A percentile compares a stretch with the other conserved stretches of the same genome.
Conservation (phyloP, 192 early-diverging fungal species). For the Bifiguratus adelaidae region DNA sequence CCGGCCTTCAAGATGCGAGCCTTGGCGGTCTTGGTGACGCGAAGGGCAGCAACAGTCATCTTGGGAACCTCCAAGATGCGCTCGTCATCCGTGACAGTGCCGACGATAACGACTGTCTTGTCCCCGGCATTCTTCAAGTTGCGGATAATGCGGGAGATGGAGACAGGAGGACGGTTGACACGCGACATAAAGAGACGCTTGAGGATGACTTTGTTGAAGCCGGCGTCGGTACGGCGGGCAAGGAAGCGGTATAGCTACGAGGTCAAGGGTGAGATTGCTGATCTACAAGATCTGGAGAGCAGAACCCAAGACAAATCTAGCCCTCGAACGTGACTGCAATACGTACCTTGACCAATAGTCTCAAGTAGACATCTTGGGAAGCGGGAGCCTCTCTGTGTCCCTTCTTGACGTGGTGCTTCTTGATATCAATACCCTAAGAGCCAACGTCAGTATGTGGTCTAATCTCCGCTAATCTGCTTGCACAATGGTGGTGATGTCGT, state of each 20-base stretch:
- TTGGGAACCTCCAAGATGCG: conserved; percentile 90
- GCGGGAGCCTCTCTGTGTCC: conserved; percentile 78
- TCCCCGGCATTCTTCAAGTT: conserved; percentile 68
- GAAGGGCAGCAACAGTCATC: conserved; percentile 90
- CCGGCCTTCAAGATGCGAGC: conserved; percentile 98
- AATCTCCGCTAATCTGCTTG: too few species aligned
- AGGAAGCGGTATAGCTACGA: conserved; percentile 94
- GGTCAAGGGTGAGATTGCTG: neutral
- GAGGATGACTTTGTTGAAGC: conserved; percentile 98
- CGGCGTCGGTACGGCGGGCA: conserved; percentile 94
- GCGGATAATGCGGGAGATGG: conserved; percentile 76
- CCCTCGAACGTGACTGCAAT: neutral
- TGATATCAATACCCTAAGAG: conserved; percentile 99
- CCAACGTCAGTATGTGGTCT: too few species aligned
- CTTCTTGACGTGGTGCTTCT: conserved; percentile 98
- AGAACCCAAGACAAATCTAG: neutral
- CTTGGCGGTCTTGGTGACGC: conserved; percentile 91
- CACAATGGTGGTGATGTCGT: too few species aligned
- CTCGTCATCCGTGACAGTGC: conserved; percentile 94
- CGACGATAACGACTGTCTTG: conserved; percentile 93
- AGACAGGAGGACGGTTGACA: conserved; percentile 92
- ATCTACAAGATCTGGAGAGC: neutral
- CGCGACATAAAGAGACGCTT: conserved; percentile 99
- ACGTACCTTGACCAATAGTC: conserved; percentile 91
- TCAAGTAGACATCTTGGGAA: conserved; percentile 95